Evolutionary conservation across 139 green algal species (phyloP), one percentile per base, ranked within the genome.

Genomic region (Volvox africanus): DNA sequence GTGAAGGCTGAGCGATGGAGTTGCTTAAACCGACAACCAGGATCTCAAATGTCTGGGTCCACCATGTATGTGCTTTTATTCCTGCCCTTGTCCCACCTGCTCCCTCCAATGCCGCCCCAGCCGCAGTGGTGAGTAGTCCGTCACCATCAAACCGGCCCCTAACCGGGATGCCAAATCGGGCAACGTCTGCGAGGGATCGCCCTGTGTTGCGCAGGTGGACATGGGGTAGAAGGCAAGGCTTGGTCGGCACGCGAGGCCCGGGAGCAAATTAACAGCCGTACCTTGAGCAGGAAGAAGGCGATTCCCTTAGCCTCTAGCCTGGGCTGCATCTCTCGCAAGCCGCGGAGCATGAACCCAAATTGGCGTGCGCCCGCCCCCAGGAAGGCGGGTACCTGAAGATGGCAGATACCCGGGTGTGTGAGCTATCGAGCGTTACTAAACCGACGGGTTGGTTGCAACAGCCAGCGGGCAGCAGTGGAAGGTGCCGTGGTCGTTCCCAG

Each of bases 271-370:
- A 55, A 55, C 44, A 55, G 44, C 9, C 28, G 76, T 50, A 92
- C 95, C 88, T 95, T 87, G 12, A 96, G 88, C 89, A 98, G 93
- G 95, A 97, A 98, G 94, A 98, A 97, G 33, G 93, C 89, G 44
- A 98, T 98, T 86, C 93, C 94, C n/a, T 95, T 92, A 3, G 77
- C 92, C 44, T 94, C 71, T 79, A 97, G 92, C 81, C 91, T 92
- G 18, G 92, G 88, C 86, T 94, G 82, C 92, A 99, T 81, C 89
- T 97, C 84, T 33, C 86, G 80, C 80, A 80, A 44, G 3, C 89
- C 89, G 6, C 81, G 80, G 50, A 99, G 92, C 96, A 99, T 98
- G 94, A 99, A 99, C 30, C 93, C 94, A 92, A 97, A 98, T 91
- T 99, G 97, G 21, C 97, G 94, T 1, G 96, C 95, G 37, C 97